Percentiles rank a stretch among this genome's conserved stretches.
phyloP scores from a whole-genome alignment of 768 basidiomycete species.

The Phaeolepiota aurea region DNA sequence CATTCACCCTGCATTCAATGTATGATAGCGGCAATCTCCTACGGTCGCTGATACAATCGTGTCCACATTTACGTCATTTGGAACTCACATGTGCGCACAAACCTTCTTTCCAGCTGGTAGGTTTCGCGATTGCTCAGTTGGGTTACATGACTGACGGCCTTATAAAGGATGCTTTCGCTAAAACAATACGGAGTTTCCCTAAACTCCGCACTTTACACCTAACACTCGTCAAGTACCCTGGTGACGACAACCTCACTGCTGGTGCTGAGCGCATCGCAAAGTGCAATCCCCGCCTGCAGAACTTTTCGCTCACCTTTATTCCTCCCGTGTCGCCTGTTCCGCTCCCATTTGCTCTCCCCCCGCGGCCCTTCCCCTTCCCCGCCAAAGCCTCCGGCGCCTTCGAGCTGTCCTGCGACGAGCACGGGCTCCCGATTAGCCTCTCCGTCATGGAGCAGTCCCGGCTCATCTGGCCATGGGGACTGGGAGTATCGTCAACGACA shows the following conservation, averaged over 20 bases:
- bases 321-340: conserved; percentile 42
- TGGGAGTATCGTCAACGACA: conserved; percentile 29
- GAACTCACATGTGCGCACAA: conserved; percentile 60
- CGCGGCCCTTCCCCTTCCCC: conserved; percentile 32
- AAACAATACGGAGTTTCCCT: conserved; percentile 49
- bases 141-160: background rate
- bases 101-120: conserved; percentile 66
- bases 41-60: conserved; percentile 56
- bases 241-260: conserved; percentile 49
- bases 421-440: conserved; percentile 53
- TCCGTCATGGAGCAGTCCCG: conserved; percentile 39
- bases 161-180: conserved; percentile 52
- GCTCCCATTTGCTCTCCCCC: conserved; percentile 34
- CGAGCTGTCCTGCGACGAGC: conserved; percentile 48
- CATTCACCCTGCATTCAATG: conserved; percentile 63
- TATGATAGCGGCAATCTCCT: conserved; percentile 69
- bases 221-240: conserved; percentile 59
- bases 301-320: conserved; percentile 61
- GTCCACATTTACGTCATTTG: conserved; percentile 55
- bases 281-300: conserved; percentile 55
- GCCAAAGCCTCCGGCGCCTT: conserved; percentile 45
- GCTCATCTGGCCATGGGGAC: conserved; percentile 39
- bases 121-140: conserved; percentile 11
- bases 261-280: conserved; percentile 58
- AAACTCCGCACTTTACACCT: conserved; percentile 56